phyloP scores from a whole-genome alignment of 1,284 basidiomycete genomes.

The Coniferiporia sulphurascens region DNA sequence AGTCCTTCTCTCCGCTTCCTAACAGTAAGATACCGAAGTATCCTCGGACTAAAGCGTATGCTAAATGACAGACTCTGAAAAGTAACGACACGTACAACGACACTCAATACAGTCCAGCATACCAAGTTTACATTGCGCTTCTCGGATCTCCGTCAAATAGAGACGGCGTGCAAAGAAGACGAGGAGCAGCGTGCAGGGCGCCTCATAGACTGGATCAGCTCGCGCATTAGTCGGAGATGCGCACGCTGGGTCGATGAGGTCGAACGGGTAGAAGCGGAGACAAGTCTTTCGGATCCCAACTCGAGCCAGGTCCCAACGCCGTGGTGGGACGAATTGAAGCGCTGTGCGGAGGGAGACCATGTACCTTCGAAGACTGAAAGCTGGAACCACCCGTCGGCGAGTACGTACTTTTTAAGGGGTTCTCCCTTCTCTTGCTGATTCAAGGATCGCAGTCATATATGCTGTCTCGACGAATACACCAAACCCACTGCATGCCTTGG shows the following conservation, averaged over 20 bases:
- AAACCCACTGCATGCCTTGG: conserved; percentile 73
- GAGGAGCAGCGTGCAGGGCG: conserved; percentile 71
- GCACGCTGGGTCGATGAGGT: conserved; percentile 63
- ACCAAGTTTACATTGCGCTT: conserved; percentile 68
- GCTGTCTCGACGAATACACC: conserved; percentile 72
- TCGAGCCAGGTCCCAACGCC: conserved; percentile 47
- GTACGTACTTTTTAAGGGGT: conserved; percentile 39
- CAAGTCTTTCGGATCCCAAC: not conserved
- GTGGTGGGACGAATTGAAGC: conserved; percentile 79
- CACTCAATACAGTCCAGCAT: conserved; percentile 64
- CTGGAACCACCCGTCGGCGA: conserved; percentile 79
- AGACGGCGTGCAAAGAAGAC: conserved; percentile 65
- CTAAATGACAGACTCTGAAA: conserved; percentile 1
- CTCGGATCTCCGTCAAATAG: conserved; percentile 65
- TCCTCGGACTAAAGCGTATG: not conserved
- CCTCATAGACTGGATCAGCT: conserved; percentile 75
- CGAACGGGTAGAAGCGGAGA: conserved; percentile 34
- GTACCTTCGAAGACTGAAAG: conserved; percentile 63
- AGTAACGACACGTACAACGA: conserved; percentile 75
- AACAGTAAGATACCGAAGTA: conserved; percentile 46
- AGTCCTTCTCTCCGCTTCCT: conserved; percentile 78
- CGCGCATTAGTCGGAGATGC: conserved; percentile 56
- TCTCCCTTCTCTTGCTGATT: conserved; percentile 17
- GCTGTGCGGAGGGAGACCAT: conserved; percentile 71
- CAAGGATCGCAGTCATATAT: conserved; percentile 51